A percentile compares a stretch with the other conserved stretches of the same genome.
Conservation (phyloP, 345 rosid species). For the Melaleuca alternifolia region DNA sequence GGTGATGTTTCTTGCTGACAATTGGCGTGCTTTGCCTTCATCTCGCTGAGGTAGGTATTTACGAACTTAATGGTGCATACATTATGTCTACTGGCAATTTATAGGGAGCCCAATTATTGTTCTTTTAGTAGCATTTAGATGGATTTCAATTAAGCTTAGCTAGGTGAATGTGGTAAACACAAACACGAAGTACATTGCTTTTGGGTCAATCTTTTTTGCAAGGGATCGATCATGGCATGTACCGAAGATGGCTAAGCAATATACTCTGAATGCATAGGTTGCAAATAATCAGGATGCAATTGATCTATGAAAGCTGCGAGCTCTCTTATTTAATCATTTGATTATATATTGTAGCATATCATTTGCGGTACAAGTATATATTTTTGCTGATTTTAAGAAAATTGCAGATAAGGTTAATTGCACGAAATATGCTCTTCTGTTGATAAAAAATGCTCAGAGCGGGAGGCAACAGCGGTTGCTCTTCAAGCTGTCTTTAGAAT, state of each 20-base stretch:
- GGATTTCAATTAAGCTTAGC: not conserved
- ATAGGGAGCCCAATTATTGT: not conserved
- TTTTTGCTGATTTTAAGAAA: not conserved
- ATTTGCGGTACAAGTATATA: not conserved
- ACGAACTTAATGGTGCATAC: not conserved
- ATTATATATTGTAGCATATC: not conserved
- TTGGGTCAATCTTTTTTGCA: not conserved
- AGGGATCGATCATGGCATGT: not conserved
- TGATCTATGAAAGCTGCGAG: not conserved
- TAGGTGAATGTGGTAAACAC: not conserved
- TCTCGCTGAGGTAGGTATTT: constrained; percentile 11
- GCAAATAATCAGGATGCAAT: not conserved
- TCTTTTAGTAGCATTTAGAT: not conserved
- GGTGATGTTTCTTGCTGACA: constrained; percentile 43
- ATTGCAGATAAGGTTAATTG: not conserved
- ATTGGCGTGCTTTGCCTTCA: constrained; percentile 47
- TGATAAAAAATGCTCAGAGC: not conserved
- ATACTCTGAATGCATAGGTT: not conserved
- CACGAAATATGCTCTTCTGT: not conserved
- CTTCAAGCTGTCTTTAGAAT: not conserved
- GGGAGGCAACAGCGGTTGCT: not conserved
- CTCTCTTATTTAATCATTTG: not conserved
- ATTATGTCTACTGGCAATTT: not conserved
- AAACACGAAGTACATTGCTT: not conserved
- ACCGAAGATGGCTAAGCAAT: not conserved